Evolutionary conservation across 306 rosid genomes (phyloP).

Genomic region (Cyclanthera cordifolia): DNA sequence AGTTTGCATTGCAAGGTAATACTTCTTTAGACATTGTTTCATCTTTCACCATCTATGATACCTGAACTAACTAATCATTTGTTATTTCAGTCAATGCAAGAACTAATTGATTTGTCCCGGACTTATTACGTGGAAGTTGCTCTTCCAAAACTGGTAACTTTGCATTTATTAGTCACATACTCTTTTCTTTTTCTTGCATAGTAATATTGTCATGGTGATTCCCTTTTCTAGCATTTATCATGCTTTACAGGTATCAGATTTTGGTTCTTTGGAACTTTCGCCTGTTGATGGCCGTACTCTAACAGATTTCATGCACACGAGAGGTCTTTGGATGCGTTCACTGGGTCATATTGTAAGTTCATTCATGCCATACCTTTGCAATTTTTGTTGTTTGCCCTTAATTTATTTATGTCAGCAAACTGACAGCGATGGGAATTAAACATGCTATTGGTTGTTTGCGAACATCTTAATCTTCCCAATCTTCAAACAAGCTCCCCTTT

Average conservation of each 20-base stretch:
- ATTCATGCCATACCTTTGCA: constrained; percentile 9
- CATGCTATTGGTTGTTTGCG: neutral
- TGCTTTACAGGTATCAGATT: constrained; percentile 85
- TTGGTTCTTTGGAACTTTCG: constrained; percentile 93
- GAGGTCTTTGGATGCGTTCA: constrained; percentile 91
- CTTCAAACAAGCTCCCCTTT: constrained; percentile 1
- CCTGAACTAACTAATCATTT: constrained; percentile 25
- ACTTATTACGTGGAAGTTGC: constrained; percentile 90
- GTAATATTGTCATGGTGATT: constrained; percentile 21
- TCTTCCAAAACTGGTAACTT: constrained; percentile 91
- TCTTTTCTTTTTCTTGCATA: constrained; percentile 9
- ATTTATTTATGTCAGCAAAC: neutral
- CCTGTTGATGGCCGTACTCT: constrained; percentile 99
- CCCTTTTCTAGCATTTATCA: constrained; percentile 20
- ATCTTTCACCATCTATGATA: constrained; percentile 12
- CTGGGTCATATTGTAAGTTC: constrained; percentile 89
- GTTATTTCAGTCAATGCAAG: constrained; percentile 67
- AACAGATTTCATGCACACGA: constrained; percentile 97
- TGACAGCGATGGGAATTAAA: neutral
- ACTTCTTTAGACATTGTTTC: constrained; percentile 13
- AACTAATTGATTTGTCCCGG: constrained; percentile 55
- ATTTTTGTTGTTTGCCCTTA: neutral
- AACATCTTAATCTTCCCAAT: constrained; percentile 11
- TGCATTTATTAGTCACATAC: constrained; percentile 22
- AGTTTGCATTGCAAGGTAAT: constrained; percentile 91